Conservation (phyloP, 345 rosid genomes). For the Citropsis articulata region DNA sequence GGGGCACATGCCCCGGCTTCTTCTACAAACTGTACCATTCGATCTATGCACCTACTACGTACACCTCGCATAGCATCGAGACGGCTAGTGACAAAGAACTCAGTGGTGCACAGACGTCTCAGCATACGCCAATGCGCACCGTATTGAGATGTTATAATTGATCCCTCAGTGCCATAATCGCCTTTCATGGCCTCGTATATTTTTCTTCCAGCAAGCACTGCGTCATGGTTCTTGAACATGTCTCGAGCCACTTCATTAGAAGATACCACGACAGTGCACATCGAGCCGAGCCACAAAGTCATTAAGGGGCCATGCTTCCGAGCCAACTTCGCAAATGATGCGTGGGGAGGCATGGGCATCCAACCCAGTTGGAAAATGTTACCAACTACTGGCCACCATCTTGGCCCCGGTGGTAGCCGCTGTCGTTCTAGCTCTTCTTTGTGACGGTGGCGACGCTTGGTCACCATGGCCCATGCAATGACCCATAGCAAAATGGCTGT, state of each 20-base stretch:
- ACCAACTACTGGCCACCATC: conserved; percentile 60
- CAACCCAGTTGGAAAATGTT: conserved; percentile 59
- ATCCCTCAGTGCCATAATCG: conserved; percentile 47
- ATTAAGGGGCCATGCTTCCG: conserved; percentile 60
- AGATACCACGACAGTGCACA: conserved; percentile 70
- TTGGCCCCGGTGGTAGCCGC: conserved; percentile 70
- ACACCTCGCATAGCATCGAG: conserved; percentile 51
- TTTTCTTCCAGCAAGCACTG: conserved; percentile 68
- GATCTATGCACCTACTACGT: conserved; percentile 48
- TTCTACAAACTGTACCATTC: conserved; percentile 46
- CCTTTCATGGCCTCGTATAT: conserved; percentile 83
- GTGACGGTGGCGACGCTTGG: conserved; percentile 34
- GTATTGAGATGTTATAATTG: conserved; percentile 69
- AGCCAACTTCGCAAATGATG: conserved; percentile 47
- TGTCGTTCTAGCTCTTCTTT: conserved; percentile 10
- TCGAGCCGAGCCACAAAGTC: conserved; percentile 73
- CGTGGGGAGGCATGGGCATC: conserved; percentile 39
- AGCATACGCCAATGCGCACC: conserved; percentile 79
- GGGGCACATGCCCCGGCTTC: conserved; percentile 44
- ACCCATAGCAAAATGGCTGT: conserved; percentile 39
- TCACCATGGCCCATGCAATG: conserved; percentile 30
- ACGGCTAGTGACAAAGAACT: conserved; percentile 63
- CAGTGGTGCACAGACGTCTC: conserved; percentile 56
- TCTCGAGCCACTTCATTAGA: conserved; percentile 60
- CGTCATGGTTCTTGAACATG: conserved; percentile 75